Evolutionary conservation across 306 rosid genomes (phyloP).

Genomic region (Comarum palustre): DNA sequence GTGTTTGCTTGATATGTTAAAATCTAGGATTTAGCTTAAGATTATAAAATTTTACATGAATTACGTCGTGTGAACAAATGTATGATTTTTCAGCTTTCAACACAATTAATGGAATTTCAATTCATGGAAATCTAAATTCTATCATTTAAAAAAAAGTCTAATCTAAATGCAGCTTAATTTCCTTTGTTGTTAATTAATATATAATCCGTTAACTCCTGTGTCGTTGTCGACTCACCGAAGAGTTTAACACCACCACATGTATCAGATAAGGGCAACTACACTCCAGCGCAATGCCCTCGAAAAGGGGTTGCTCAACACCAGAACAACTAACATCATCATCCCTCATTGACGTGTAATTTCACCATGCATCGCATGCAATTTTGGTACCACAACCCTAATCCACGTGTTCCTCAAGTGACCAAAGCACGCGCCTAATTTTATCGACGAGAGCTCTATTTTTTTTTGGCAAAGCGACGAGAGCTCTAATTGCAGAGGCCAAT

Average conservation of each 20-base stretch:
- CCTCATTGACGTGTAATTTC: slow-evolving; percentile 23
- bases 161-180: too few relatives aligned
- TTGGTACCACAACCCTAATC: slow-evolving; percentile 9
- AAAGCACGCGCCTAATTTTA: not conserved
- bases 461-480: too few relatives aligned
- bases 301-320: slow-evolving; percentile 16
- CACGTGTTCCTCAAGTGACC: slow-evolving; percentile 20
- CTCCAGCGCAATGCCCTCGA: not conserved
- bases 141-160: too few relatives aligned
- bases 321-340: not conserved
- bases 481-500: not conserved
- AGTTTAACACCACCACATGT: not conserved
- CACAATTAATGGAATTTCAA: too few relatives aligned
- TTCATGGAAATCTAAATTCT: too few relatives aligned
- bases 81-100: too few relatives aligned
- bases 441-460: too few relatives aligned
- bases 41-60: too few relatives aligned
- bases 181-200: not conserved
- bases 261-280: not conserved
- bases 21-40: too few relatives aligned
- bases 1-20: too few relatives aligned
- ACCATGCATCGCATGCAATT: slow-evolving; percentile 12
- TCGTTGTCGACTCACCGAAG: not conserved
- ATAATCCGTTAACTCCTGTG: not conserved
- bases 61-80: too few relatives aligned